Percentiles rank a stretch among this genome's conserved stretches.
Conservation (phyloP, 2,329 filamentous ascomycete species). For the Elsinoe ampelina region DNA sequence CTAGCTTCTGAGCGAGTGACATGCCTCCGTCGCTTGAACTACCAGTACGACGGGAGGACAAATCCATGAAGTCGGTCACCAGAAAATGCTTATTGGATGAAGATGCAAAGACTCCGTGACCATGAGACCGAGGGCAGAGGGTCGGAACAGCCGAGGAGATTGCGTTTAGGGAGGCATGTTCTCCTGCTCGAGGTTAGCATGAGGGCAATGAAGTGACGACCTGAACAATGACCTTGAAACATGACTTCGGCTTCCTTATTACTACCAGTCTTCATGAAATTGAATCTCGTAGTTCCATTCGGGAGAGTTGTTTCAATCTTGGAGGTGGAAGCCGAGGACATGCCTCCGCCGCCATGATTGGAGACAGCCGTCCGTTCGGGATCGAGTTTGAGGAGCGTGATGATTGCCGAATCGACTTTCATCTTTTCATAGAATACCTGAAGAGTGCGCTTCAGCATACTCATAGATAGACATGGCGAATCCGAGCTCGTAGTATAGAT, state of each 20-base stretch:
- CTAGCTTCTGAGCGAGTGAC: slow-evolving; percentile 66
- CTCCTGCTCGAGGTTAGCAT: slow-evolving; percentile 43
- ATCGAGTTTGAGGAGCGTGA: slow-evolving; percentile 52
- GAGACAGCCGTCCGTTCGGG: slow-evolving; percentile 45
- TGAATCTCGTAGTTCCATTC: slow-evolving; percentile 45
- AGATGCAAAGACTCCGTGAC: slow-evolving; percentile 52
- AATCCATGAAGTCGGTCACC: slow-evolving; percentile 72
- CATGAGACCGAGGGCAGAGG: slow-evolving; percentile 67
- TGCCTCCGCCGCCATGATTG: slow-evolving; percentile 57
- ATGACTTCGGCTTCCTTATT: slow-evolving; percentile 54
- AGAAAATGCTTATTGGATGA: slow-evolving; percentile 43
- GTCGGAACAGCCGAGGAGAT: slow-evolving; percentile 62
- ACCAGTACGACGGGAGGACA: slow-evolving; percentile 34
- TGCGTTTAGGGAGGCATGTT: slow-evolving; percentile 75
- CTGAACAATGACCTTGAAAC: slow-evolving; percentile 46
- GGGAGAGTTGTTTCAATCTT: slow-evolving; percentile 43
- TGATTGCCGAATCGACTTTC: slow-evolving; percentile 54
- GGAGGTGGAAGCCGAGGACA: slow-evolving; percentile 54
- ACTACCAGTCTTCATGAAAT: slow-evolving; percentile 63
- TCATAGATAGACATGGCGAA: background rate
- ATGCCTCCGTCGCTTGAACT: slow-evolving; percentile 29
- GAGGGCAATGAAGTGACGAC: slow-evolving; percentile 17
- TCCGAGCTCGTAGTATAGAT: background rate
- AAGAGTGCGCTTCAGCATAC: background rate
- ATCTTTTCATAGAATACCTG: slow-evolving; percentile 22